Conservation (phyloP, 1,284 basidiomycete genomes). For the Fomitopsis betulina region DNA sequence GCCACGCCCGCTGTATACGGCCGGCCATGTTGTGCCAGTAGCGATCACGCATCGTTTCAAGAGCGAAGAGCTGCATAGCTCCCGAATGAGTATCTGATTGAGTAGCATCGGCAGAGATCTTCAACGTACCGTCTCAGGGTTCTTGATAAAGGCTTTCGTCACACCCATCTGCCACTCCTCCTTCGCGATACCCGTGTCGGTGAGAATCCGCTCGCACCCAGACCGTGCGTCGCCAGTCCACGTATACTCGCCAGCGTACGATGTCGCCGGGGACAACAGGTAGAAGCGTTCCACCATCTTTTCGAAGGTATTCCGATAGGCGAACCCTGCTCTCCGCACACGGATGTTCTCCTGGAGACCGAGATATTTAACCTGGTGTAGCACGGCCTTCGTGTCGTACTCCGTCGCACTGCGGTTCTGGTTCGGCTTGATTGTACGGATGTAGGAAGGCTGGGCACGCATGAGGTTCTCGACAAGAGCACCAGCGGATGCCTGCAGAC, state of each 20-base stretch:
- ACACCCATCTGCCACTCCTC: conserved; percentile 99
- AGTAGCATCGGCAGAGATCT: background rate
- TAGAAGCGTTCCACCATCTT: conserved; percentile 99
- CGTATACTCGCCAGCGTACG: conserved; percentile 98
- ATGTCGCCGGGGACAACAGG: conserved; percentile 90
- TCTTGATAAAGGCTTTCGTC: conserved; percentile 99
- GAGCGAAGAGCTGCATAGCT: conserved; percentile 77
- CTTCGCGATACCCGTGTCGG: conserved; percentile 90
- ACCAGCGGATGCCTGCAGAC: conserved; percentile 61
- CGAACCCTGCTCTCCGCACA: conserved; percentile 95
- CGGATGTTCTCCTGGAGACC: conserved; percentile 99
- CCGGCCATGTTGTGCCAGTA: conserved; percentile 99
- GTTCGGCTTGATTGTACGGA: conserved; percentile 99
- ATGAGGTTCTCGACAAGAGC: conserved; percentile 95
- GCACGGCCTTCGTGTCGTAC: conserved; percentile 91
- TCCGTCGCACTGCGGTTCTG: conserved; percentile 92
- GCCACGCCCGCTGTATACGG: conserved; percentile 94
- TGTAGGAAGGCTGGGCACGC: conserved; percentile 97
- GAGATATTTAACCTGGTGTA: conserved; percentile 99
- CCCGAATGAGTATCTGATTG: background rate
- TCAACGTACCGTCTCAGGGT: conserved; percentile 85
- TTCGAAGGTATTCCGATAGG: conserved; percentile 96
- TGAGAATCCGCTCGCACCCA: conserved; percentile 91
- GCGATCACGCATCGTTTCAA: conserved; percentile 97
- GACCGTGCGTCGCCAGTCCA: conserved; percentile 91